A percentile compares a stretch with the other conserved stretches of the same genome.
Evolutionary conservation across 345 rosid species (phyloP).

Genomic region (Sisymbrium altissimum): DNA sequence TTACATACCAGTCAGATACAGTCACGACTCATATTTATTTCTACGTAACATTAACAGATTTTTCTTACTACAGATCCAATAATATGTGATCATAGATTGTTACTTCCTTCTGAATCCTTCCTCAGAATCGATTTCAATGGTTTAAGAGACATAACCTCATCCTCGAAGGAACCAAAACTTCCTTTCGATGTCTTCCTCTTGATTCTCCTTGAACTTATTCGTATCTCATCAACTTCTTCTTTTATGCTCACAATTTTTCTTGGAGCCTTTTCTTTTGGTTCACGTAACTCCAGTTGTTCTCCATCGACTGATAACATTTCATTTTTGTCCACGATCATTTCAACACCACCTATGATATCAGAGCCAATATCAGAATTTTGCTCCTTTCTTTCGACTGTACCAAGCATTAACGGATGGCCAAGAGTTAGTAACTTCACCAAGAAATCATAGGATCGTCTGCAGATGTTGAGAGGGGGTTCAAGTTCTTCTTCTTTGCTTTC

Average conservation of each 20-base stretch:
- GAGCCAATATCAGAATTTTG: constrained; percentile 5
- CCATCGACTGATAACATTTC: neutral
- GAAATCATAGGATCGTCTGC: constrained; percentile 3
- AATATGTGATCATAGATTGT: neutral
- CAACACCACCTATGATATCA: constrained; percentile 6
- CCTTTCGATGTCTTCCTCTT: constrained; percentile 26
- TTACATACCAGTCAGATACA: too few relatives aligned
- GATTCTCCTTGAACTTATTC: constrained; percentile 30
- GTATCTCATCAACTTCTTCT: constrained; percentile 27
- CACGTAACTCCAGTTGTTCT: constrained; percentile 1
- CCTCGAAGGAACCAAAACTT: constrained; percentile 16
- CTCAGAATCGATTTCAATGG: constrained; percentile 35
- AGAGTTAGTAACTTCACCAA: constrained; percentile 14
- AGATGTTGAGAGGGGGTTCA: neutral
- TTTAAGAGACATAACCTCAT: constrained; percentile 13
- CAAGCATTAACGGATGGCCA: neutral
- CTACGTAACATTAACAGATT: too few relatives aligned
- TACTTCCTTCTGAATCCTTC: constrained; percentile 3
- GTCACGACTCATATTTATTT: too few relatives aligned
- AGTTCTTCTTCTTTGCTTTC: neutral
- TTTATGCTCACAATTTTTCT: constrained; percentile 29
- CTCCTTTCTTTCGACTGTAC: neutral
- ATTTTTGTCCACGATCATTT: neutral
- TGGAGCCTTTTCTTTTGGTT: constrained; percentile 23
- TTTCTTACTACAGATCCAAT: neutral